Evolutionary conservation across 441 rosid genomes (phyloP).

Genomic region (Jatropha podagrica): DNA sequence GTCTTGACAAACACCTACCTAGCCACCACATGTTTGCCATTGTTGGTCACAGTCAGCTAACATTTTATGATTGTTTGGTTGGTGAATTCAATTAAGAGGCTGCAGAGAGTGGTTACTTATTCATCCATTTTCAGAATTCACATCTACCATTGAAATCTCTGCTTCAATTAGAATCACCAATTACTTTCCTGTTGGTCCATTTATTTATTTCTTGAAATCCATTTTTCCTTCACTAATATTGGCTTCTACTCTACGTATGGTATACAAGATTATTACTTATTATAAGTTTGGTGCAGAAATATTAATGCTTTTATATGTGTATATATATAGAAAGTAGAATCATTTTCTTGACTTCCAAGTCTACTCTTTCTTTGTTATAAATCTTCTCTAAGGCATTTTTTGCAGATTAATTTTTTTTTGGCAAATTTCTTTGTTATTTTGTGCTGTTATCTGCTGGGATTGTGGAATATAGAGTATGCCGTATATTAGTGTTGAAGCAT

Average conservation of each 20-base stretch:
- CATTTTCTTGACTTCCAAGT: background rate
- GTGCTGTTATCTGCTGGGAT: background rate
- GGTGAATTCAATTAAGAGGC: slow-evolving; percentile 27
- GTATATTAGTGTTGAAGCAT: background rate
- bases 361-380: background rate
- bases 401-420: background rate
- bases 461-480: background rate
- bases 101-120: slow-evolving; percentile 10
- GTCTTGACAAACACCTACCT: background rate
- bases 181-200: slow-evolving; percentile 6
- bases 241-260: slow-evolving; percentile 19
- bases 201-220: background rate
- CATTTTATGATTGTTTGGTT: slow-evolving; percentile 18
- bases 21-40: background rate
- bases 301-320: background rate
- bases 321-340: background rate
- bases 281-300: background rate
- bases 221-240: background rate
- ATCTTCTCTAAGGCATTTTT: background rate
- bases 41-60: slow-evolving; percentile 13
- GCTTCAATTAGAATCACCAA: slow-evolving; percentile 11
- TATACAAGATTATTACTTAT: background rate
- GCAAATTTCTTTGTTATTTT: too few species aligned
- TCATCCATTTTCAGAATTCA: background rate
- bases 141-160: slow-evolving; percentile 20